Evolutionary conservation across 495 filamentous ascomycete species (phyloP).

Genomic region (Xylaria intraflava): DNA sequence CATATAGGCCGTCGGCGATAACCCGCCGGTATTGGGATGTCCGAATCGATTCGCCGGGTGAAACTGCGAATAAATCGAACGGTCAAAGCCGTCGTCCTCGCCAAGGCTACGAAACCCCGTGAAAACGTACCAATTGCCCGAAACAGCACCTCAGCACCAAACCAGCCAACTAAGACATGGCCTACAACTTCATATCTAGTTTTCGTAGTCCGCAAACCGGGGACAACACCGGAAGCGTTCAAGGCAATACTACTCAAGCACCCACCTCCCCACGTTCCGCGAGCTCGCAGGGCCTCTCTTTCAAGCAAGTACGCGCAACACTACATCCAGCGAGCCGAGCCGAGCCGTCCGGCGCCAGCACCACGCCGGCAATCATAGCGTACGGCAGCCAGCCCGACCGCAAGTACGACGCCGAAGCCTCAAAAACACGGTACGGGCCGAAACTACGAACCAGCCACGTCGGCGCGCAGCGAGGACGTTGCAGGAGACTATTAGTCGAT

Average conservation of each 20-base stretch:
- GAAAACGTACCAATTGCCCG: too few relatives aligned
- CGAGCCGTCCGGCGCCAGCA: background rate
- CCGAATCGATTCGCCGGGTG: too few relatives aligned
- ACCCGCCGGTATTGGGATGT: too few relatives aligned
- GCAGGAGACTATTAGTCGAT: too few relatives aligned
- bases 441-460: too few relatives aligned
- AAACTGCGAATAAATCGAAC: too few relatives aligned
- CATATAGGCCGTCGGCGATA: too few relatives aligned
- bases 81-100: too few relatives aligned
- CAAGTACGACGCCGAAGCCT: conserved; percentile 32
- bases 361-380: conserved; percentile 27
- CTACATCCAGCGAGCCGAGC: conserved; percentile 25
- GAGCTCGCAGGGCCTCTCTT: conserved; percentile 23
- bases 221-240: conserved; percentile 27
- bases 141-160: too few relatives aligned
- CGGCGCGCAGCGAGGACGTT: conserved; percentile 15
- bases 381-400: conserved; percentile 33
- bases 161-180: too few relatives aligned
- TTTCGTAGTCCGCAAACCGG: conserved; percentile 26
- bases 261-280: conserved; percentile 27
- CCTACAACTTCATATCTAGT: conserved; percentile 18
- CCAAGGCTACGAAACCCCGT: too few relatives aligned
- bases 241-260: conserved; percentile 26
- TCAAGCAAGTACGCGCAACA: conserved; percentile 21
- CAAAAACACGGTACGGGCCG: too few relatives aligned